Percentiles rank a stretch among this genome's conserved stretches.
phyloP scores from a whole-genome alignment of 2,329 filamentous ascomycete genomes.

The Ceratocystis destructans region DNA sequence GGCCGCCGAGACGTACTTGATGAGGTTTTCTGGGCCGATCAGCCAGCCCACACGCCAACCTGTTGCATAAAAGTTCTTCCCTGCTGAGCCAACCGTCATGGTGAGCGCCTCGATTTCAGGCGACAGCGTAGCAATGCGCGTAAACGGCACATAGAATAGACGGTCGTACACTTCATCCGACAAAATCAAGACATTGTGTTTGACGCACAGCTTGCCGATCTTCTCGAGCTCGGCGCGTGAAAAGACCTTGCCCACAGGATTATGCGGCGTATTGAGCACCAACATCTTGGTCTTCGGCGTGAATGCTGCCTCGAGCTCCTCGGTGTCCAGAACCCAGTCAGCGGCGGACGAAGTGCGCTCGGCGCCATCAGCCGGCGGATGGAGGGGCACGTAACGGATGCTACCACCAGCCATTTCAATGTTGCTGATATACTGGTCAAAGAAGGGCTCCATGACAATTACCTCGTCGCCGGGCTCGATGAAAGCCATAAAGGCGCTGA shows the following conservation, averaged over 20 bases:
- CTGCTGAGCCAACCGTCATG: conserved; percentile 84
- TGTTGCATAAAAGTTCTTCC: conserved; percentile 97
- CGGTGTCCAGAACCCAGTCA: conserved; percentile 80
- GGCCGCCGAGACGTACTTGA: conserved; percentile 81
- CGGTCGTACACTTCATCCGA: conserved; percentile 91
- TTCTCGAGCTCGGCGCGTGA: conserved; percentile 66
- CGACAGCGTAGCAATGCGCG: conserved; percentile 76
- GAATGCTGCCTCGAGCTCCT: conserved; percentile 66
- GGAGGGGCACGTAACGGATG: conserved; percentile 89
- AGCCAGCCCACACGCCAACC: conserved; percentile 95
- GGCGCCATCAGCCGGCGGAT: conserved; percentile 70
- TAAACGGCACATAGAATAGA: conserved; percentile 90
- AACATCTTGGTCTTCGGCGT: conserved; percentile 91
- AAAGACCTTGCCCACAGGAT: conserved; percentile 94
- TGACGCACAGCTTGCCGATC: conserved; percentile 79
- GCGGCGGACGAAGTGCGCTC: conserved; percentile 67
- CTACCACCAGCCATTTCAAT: conserved; percentile 96
- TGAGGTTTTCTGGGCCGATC: conserved; percentile 74
- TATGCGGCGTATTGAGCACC: conserved; percentile 75
- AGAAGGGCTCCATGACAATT: conserved; percentile 96
- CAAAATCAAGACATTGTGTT: conserved; percentile 86
- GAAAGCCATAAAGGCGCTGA: conserved; percentile 96
- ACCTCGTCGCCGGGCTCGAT: conserved; percentile 91
- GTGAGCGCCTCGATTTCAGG: conserved; percentile 81
- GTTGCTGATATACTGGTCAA: conserved; percentile 98